phyloP scores from a whole-genome alignment of 805 yeast genomes.

The Metschnikowia arizonensis region DNA sequence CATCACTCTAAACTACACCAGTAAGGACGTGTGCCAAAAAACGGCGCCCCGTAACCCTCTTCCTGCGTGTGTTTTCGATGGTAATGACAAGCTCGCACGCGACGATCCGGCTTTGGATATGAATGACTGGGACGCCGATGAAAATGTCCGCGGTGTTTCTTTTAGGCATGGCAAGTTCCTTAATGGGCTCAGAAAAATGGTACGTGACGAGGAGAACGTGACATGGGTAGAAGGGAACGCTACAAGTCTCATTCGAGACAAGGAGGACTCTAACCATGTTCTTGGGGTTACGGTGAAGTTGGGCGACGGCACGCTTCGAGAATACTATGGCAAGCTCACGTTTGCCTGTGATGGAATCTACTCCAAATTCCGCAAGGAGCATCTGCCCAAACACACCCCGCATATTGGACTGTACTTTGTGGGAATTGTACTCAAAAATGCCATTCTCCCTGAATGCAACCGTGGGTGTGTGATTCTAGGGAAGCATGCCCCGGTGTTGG shows the following conservation, averaged over 20 bases:
- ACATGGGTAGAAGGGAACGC: slow-evolving; percentile 81
- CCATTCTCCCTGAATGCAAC: slow-evolving; percentile 66
- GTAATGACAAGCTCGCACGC: slow-evolving; percentile 49
- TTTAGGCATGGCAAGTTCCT: slow-evolving; percentile 93
- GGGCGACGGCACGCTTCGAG: slow-evolving; percentile 25
- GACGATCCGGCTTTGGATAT: slow-evolving; percentile 45
- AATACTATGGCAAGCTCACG: slow-evolving; percentile 58
- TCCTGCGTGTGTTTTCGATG: slow-evolving; percentile 51
- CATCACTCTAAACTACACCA: slow-evolving; percentile 68
- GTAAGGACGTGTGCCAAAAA: slow-evolving; percentile 44
- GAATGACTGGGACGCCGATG: slow-evolving; percentile 55
- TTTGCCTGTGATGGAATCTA: slow-evolving; percentile 91
- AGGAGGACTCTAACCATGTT: slow-evolving; percentile 47
- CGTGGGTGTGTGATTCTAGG: slow-evolving; percentile 92
- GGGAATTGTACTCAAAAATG: slow-evolving; percentile 72
- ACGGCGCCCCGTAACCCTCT: slow-evolving; percentile 46
- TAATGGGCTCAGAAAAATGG: slow-evolving; percentile 68
- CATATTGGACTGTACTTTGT: slow-evolving; percentile 77
- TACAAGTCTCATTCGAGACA: slow-evolving; percentile 56
- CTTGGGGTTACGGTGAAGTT: slow-evolving; percentile 68
- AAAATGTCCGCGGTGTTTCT: slow-evolving; percentile 68
- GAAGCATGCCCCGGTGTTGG: slow-evolving; percentile 78
- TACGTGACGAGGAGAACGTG: slow-evolving; percentile 65
- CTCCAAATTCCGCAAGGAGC: slow-evolving; percentile 81
- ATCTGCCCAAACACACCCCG: slow-evolving; percentile 60